These are phyloP conservation scores for Entelexis paramagnoliae DNA, from an alignment of 1,139 yeast species.

Conservation along the genomic window DNA sequence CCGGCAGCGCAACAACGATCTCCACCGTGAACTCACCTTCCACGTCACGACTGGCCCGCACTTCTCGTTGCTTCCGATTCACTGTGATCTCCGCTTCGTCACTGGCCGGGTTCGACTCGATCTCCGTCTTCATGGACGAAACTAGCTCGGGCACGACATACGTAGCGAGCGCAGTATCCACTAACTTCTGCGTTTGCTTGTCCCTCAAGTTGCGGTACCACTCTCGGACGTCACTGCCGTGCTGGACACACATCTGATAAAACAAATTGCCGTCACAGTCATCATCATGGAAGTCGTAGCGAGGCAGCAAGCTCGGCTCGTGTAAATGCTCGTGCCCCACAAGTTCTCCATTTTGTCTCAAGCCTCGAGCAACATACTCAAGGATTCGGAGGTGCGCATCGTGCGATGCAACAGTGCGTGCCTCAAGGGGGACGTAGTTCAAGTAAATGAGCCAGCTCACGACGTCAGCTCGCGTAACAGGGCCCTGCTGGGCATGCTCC, in stretches of 20 bases:
- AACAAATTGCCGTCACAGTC: constrained; percentile 16
- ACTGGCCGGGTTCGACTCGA: constrained; percentile 1
- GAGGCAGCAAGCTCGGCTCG: neutral
- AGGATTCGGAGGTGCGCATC: neutral
- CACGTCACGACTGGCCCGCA: constrained; percentile 52
- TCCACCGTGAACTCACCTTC: constrained; percentile 88
- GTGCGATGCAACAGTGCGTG: neutral
- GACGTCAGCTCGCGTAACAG: constrained; percentile 1
- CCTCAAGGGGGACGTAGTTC: neutral
- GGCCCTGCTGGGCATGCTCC: neutral
- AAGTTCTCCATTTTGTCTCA: neutral
- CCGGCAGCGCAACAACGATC: constrained; percentile 61
- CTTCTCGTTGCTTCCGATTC: constrained; percentile 43
- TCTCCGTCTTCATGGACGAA: constrained; percentile 4
- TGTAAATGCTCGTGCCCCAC: neutral
- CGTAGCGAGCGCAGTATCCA: constrained; percentile 15
- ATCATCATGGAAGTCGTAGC: neutral
- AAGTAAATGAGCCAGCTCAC: constrained; percentile 1
- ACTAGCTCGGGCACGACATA: constrained; percentile 20
- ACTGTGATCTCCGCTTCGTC: constrained; percentile 16
- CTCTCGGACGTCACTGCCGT: constrained; percentile 17
- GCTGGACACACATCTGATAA: constrained; percentile 7
- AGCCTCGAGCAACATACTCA: neutral
- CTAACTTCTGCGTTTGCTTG: constrained; percentile 11
- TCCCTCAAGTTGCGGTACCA: constrained; percentile 25